Evolutionary conservation across 352 stramenopile genomes (phyloP).

Genomic region (Phytophthora tentaculata): DNA sequence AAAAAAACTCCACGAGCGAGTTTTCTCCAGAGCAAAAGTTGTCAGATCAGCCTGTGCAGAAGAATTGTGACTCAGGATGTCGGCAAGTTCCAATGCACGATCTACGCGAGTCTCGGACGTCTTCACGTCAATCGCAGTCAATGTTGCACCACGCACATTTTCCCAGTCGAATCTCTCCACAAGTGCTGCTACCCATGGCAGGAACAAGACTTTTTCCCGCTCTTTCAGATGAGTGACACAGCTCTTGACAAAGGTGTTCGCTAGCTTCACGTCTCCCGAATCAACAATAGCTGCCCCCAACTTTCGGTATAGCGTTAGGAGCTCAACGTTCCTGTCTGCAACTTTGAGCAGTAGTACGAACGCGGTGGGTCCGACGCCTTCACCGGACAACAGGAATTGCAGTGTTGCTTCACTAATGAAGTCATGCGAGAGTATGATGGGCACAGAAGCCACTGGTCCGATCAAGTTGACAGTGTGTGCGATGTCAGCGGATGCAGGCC

Average conservation of each 20-base stretch:
- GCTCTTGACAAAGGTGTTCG: slow-evolving; percentile 12
- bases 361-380: not conserved
- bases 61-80: not conserved
- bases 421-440: slow-evolving; percentile 2
- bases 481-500: slow-evolving; percentile 13
- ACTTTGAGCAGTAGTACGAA: not conserved
- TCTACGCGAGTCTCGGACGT: not conserved
- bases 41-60: not conserved
- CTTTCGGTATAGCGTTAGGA: slow-evolving; percentile 5
- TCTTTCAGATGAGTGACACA: slow-evolving; percentile 4
- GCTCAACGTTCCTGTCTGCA: not conserved
- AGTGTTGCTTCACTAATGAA: slow-evolving; percentile 6
- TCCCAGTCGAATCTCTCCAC: slow-evolving; percentile 2
- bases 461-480: slow-evolving; percentile 8
- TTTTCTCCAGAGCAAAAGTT: slow-evolving; percentile 1
- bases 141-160: not conserved
- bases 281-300: slow-evolving; percentile 7
- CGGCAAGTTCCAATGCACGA: slow-evolving; percentile 1
- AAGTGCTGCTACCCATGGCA: not conserved
- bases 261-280: slow-evolving; percentile 3
- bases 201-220: not conserved
- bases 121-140: slow-evolving; percentile 4
- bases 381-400: not conserved
- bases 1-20: not conserved
- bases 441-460: not conserved